A percentile compares a stretch with the other conserved stretches of the same genome.
Evolutionary conservation across 2,329 filamentous ascomycete species (phyloP).

Genomic region (Colletotrichum falcatum): DNA sequence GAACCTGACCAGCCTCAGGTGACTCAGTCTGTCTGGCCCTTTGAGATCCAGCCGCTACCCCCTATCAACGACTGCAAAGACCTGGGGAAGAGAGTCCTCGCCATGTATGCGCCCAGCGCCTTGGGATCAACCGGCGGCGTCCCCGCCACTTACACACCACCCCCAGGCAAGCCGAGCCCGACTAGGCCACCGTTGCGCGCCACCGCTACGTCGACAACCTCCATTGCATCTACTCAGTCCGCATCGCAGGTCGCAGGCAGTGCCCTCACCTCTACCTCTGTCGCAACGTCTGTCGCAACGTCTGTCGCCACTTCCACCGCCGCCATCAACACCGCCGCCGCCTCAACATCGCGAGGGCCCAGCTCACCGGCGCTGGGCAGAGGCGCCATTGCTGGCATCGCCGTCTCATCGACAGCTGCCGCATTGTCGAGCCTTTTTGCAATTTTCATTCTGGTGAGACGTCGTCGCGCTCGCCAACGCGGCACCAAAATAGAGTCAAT

Average conservation of each 20-base stretch:
- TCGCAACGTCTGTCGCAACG: neutral
- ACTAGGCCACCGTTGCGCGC: neutral
- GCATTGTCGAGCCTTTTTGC: neutral
- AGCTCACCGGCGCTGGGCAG: neutral
- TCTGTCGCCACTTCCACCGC: no score
- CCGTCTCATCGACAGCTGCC: slow-evolving; percentile 6
- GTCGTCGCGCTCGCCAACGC: neutral
- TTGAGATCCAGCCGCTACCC: slow-evolving; percentile 16
- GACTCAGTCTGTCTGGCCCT: slow-evolving; percentile 26
- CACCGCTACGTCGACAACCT: neutral
- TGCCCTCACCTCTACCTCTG: neutral
- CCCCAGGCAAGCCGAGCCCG: neutral
- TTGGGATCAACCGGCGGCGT: slow-evolving; percentile 22
- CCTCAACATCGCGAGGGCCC: neutral
- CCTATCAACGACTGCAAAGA: slow-evolving; percentile 18
- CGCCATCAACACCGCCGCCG: neutral
- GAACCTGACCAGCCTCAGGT: neutral
- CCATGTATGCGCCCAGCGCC: slow-evolving; percentile 11
- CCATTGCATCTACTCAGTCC: neutral
- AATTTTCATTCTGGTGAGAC: slow-evolving; percentile 12
- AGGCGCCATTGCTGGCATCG: slow-evolving; percentile 28
- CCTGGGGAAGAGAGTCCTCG: slow-evolving; percentile 17
- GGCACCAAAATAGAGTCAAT: neutral
- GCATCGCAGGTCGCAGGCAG: neutral
- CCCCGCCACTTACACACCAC: neutral